Evolutionary conservation across 176 grass and related monocot species (phyloP), one percentile per base, ranked within the genome.

Genomic region (Calamus simplicifolius): DNA sequence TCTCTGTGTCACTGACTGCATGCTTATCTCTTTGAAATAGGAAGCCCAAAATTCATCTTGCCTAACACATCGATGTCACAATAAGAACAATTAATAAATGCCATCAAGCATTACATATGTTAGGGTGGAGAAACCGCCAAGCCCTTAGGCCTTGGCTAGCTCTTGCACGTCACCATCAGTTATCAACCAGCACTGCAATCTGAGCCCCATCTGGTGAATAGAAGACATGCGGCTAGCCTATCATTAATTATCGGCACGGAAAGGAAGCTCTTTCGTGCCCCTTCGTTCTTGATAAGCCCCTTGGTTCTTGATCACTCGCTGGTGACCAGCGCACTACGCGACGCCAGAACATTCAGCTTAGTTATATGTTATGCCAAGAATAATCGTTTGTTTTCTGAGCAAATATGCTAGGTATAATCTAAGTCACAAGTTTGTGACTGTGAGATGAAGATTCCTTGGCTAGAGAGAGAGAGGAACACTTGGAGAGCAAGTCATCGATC

Each of bases 71-170:
- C 74, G 54, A 8, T 54, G 56, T 62, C 56, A 49, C 56, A 62
- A 18, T 69, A 62, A 57, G 56, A n/a, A n/a, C n/a, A n/a, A 77
- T 77, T 56, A 77, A 69, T 62, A 60, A 77, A 77, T 62, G 74
- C 57, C 57, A 63, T 77, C 49, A 68, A 62, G 62, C 68, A n/a
- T 31, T 30, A 38, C 58, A 19, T 60, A 19, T 60, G 58, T 38
- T 19, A 60, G 16, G 6, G 3, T 38, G 8, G 8, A 43, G 21
- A 23, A 23, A 23, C 21, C 21, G 21, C 21, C 21, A 23, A 23
- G 0, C 21, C 21, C 21, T 23, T 23, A 23, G 21, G n/a, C 16
- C 58, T 18, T 10, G 38, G n/a, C 57, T 5, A 60, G n/a, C 57
- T 5, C 13, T 17, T 26, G 7, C 25, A 59, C 35, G 16, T 60